These are phyloP conservation scores for Tubosaeta brunneosetosa DNA, from an alignment of 768 basidiomycete species.

Conservation along the genomic window DNA sequence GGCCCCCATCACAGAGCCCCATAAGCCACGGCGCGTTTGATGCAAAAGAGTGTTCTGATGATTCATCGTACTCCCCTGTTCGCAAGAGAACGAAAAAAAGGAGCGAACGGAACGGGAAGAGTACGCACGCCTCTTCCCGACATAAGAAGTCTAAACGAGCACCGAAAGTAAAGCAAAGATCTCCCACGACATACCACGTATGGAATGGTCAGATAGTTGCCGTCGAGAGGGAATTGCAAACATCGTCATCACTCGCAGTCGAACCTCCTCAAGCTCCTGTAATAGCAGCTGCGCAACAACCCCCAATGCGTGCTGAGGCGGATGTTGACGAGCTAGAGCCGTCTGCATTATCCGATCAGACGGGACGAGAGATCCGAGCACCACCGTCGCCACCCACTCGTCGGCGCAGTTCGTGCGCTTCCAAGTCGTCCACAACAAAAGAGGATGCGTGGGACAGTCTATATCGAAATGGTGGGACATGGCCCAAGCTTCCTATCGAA, in stretches of 20 bases:
- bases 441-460: not conserved
- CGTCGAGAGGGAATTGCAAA: not conserved
- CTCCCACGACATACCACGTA: conserved; percentile 6
- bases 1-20: not conserved
- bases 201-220: conserved; percentile 15
- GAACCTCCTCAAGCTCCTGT: not conserved
- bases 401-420: not conserved
- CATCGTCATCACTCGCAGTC: not conserved
- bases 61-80: not conserved
- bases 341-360: not conserved
- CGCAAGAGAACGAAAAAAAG: conserved; percentile 3
- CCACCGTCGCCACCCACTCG: not conserved
- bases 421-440: conserved; percentile 1
- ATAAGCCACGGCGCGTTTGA: too few relatives aligned
- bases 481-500: conserved; percentile 11
- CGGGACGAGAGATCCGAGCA: not conserved
- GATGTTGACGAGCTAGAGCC: not conserved
- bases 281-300: not conserved
- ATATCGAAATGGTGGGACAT: not conserved
- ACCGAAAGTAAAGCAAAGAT: not conserved
- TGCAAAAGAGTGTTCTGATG: not conserved
- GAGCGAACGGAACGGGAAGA: not conserved
- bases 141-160: not conserved
- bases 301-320: not conserved
- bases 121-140: not conserved